Percentiles rank a stretch among this genome's conserved stretches.
Evolutionary conservation across 2,329 filamentous ascomycete species (phyloP).

Genomic region (Coniochaeta hoffmannii): DNA sequence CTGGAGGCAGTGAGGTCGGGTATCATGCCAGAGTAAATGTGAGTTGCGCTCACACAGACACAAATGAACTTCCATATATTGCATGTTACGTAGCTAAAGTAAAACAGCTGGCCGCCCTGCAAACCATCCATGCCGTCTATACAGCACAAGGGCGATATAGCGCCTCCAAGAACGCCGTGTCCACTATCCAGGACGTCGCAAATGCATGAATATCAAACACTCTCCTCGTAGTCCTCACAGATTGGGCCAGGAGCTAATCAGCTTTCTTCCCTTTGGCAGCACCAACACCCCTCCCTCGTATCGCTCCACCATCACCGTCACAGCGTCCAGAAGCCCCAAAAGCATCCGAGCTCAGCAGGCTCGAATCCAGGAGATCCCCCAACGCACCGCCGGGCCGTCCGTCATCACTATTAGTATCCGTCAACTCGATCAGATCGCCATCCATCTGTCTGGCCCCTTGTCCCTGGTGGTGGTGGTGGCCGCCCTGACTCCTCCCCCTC

Average conservation of each 20-base stretch:
- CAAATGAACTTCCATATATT: not conserved
- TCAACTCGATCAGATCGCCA: constrained; percentile 21
- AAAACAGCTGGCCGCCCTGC: not conserved
- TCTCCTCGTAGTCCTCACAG: not conserved
- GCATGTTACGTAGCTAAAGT: not conserved
- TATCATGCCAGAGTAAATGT: too few relatives aligned
- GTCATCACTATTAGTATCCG: constrained; percentile 17
- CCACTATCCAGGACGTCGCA: not conserved
- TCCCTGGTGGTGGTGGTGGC: constrained; percentile 16
- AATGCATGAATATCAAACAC: constrained; percentile 11
- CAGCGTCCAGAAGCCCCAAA: constrained; percentile 29
- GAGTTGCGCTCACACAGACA: too few relatives aligned
- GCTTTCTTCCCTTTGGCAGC: constrained; percentile 35
- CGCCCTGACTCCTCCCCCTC: constrained; percentile 7
- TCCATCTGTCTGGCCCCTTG: constrained; percentile 11
- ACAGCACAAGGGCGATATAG: constrained; percentile 1
- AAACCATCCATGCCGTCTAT: constrained; percentile 3
- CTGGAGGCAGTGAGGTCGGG: too few relatives aligned
- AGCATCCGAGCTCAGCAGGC: constrained; percentile 11
- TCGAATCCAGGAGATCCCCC: constrained; percentile 5
- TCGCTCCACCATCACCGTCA: constrained; percentile 24
- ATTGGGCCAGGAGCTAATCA: constrained; percentile 22
- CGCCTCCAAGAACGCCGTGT: constrained; percentile 5
- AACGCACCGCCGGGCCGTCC: constrained; percentile 6
- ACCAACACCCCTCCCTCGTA: constrained; percentile 23